A percentile compares a stretch with the other conserved stretches of the same genome.
These are phyloP conservation scores for Plantago lanceolata DNA, from an alignment of 305 asterid genomes.

Conservation along the genomic window DNA sequence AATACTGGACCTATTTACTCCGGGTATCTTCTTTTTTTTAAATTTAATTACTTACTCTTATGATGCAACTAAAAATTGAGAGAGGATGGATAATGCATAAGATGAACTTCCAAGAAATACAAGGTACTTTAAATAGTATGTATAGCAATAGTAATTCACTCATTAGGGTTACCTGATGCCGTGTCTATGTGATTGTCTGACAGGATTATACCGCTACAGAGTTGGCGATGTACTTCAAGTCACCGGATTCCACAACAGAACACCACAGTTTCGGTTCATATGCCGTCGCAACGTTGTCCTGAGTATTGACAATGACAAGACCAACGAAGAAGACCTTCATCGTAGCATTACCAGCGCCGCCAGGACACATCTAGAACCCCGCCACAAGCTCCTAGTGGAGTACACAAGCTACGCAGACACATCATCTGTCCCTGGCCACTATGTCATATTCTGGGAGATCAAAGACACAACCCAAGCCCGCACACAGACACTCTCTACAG, in stretches of 20 bases:
- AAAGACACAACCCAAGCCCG: slow-evolving; percentile 29
- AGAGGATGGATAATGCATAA: too few relatives aligned
- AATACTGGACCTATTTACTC: too few relatives aligned
- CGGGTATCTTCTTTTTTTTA: too few relatives aligned
- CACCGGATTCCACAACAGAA: slow-evolving; percentile 60
- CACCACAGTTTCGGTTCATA: slow-evolving; percentile 72
- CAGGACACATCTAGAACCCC: slow-evolving; percentile 45
- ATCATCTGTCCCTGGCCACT: slow-evolving; percentile 69
- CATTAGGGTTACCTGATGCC: background rate
- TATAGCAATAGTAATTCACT: background rate
- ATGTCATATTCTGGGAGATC: slow-evolving; percentile 76
- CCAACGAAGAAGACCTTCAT: slow-evolving; percentile 66
- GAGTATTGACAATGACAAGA: slow-evolving; percentile 73
- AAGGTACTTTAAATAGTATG: background rate
- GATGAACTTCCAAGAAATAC: background rate
- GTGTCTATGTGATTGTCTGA: background rate
- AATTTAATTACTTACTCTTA: too few relatives aligned
- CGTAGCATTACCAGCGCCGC: slow-evolving; percentile 49
- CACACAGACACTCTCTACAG: slow-evolving; percentile 25
- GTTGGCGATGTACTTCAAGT: slow-evolving; percentile 80
- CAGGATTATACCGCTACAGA: slow-evolving; percentile 64
- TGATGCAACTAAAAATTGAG: background rate
- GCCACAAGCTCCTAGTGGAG: slow-evolving; percentile 53
- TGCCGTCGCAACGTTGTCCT: slow-evolving; percentile 70
- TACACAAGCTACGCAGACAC: slow-evolving; percentile 82